phyloP scores from a whole-genome alignment of 2,329 filamentous ascomycete species.

The Monosporascus sp. region DNA sequence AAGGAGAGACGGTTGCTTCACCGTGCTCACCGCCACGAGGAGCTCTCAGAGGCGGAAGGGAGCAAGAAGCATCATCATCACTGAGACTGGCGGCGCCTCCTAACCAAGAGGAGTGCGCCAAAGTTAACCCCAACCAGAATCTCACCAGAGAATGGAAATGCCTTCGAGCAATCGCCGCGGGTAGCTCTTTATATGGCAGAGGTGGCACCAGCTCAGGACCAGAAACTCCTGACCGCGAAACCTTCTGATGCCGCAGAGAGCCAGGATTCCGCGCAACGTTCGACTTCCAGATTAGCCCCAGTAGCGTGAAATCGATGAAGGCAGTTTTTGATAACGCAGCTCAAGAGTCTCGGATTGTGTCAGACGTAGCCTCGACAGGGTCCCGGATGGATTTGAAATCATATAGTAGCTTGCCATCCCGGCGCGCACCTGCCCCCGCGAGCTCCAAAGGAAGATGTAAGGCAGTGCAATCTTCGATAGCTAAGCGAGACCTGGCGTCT shows the following conservation, averaged over 20 bases:
- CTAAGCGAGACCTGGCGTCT: neutral
- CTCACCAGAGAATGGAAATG: slow-evolving; percentile 10
- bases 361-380: slow-evolving; percentile 1
- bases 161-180: slow-evolving; percentile 9
- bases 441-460: neutral
- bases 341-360: slow-evolving; percentile 17
- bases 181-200: neutral
- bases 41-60: too few species aligned
- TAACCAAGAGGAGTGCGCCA: slow-evolving; percentile 5
- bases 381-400: slow-evolving; percentile 8
- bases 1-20: slow-evolving; percentile 21
- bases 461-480: neutral
- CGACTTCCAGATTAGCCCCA: slow-evolving; percentile 23
- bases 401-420: slow-evolving; percentile 16
- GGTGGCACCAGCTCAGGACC: slow-evolving; percentile 2
- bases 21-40: neutral
- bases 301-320: slow-evolving; percentile 44
- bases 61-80: slow-evolving; percentile 1
- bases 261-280: slow-evolving; percentile 11
- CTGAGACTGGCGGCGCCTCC: slow-evolving; percentile 9
- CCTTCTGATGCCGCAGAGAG: slow-evolving; percentile 1
- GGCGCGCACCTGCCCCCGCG: neutral
- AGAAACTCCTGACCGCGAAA: slow-evolving; percentile 4
- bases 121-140: slow-evolving; percentile 7
- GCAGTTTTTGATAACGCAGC: slow-evolving; percentile 43